Evolutionary conservation across 108 stramenopile species (phyloP).

Genomic region (Cyclotella choctawhatcheeana): DNA sequence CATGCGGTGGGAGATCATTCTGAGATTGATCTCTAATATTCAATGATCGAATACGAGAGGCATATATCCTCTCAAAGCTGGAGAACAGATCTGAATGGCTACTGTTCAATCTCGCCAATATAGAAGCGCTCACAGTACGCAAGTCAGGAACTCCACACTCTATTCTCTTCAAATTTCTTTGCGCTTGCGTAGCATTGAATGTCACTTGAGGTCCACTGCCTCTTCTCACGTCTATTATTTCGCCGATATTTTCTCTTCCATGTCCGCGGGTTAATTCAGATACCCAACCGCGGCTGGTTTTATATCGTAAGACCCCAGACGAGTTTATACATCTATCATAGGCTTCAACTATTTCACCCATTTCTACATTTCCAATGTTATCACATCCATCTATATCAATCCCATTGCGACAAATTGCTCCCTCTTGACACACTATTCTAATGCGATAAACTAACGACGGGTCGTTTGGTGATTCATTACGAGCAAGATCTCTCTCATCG

Average conservation of each 20-base stretch:
- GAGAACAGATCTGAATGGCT: constrained; percentile 65
- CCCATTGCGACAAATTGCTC: constrained; percentile 90
- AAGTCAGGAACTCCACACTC: constrained; percentile 78
- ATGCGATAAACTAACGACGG: constrained; percentile 63
- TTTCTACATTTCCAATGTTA: constrained; percentile 84
- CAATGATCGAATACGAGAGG: constrained; percentile 59
- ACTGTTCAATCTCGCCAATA: constrained; percentile 73
- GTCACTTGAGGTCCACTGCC: not conserved
- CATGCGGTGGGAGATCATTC: constrained; percentile 51
- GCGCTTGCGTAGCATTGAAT: not conserved
- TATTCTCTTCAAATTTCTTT: constrained; percentile 52
- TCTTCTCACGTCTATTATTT: constrained; percentile 71
- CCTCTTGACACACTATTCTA: constrained; percentile 88
- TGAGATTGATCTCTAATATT: constrained; percentile 36
- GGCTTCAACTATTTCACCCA: constrained; percentile 84
- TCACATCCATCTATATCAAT: constrained; percentile 91
- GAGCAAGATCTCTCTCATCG: constrained; percentile 56
- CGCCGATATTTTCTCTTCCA: constrained; percentile 93
- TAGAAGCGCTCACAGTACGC: constrained; percentile 61
- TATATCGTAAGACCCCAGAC: constrained; percentile 91
- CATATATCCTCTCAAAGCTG: constrained; percentile 56
- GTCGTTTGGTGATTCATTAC: constrained; percentile 33
- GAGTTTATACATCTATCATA: constrained; percentile 88
- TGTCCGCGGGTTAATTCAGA: constrained; percentile 93
- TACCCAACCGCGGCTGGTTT: constrained; percentile 88